Base-by-base conservation (phyloP, 2,329 filamentous ascomycete species). In the Thielaviopsis euricoi region DNA sequence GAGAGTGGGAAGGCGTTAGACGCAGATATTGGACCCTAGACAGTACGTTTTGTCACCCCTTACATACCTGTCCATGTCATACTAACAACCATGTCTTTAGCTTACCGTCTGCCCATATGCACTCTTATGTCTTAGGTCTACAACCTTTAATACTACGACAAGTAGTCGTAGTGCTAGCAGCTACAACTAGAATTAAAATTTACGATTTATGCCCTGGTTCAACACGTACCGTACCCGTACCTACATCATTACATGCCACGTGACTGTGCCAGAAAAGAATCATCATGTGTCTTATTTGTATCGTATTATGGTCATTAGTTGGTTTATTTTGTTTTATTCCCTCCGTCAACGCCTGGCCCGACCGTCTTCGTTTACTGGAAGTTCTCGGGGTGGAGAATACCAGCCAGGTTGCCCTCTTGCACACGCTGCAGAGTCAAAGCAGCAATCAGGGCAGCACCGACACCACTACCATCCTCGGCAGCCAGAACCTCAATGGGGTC, bases 381-480 rank as follows among this genome's bases (percentile, higher is more conserved):
- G 67, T 83, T 81, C 69, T 84, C 81, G 1, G 78, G 80, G 67
- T 83, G 79, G 65, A 83, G 69, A 62, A 85, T 81, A 66, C 82
- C 82, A 15, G 79, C 76, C 68, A 82, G 62, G 65, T 83, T 85
- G 56, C 82, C 82, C 55, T 76, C 74, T 67, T 80, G 74, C 61
- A 83, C 79, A 56, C 82, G 72, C 76, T 85, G 80, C 62, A 84
- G 70, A 15, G 82, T 85, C 67, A 85, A 67, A 13, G 82, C 82
- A 7, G 93, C 93, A 75, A 98, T 97, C 61, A 98, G 74, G 4
- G 93, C 93, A 51, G 93, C 93, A 56, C 93, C 93, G 22, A 73
- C 71, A 60, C 71, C 93, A 63, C 86, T 91, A 63, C 93, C 93
- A 69, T 98, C 93, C 73, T 98, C 93, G 61, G 93, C 90, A 52